Evolutionary conservation across 306 rosid species (phyloP), one percentile per base, ranked within the genome.

Genomic region (Arachis stenosperma): DNA sequence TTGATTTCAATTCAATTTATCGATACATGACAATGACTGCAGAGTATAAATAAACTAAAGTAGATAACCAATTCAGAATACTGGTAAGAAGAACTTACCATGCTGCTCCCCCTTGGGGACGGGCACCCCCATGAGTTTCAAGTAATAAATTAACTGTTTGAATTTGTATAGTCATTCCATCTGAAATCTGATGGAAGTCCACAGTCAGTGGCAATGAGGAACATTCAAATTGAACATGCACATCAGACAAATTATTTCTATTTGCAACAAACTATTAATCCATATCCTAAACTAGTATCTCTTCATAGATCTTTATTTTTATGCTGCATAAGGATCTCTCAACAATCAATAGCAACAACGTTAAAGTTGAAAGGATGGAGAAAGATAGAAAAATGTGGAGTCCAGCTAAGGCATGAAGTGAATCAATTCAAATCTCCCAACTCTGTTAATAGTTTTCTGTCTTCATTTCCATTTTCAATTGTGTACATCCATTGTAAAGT

Each of bases 121-220:
- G 71, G 75, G 86, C 86, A 76, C 97, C 84, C 61, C 97, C 96
- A 69, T 86, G 82, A 80, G 98, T 91, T 91, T 93, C 98, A 77
- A 93, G 94, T 67, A 91, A 77, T 65, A 93, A 78, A 85, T 93
- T 93, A 78, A 93, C 97, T 40, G 90, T 85, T 43, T 42, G 84
- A 81, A 93, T 86, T 83, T 88, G 96, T 84, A 93, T 39, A 61
- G 98, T 93, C 98, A 91, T 93, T 76, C 98, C 98, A 88, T 93
- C 98, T 76, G 98, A 94, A 85, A 91, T 86, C 98, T 93, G 89
- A 84, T 51, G 54, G 61, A 41, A 75, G 27, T 5, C 78, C 75
- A 69, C 17, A 51, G 75, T 82, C 71, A 84, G 66, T 39, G 44
- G 58, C 70, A 79, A 73, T 68, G 37, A 63, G 44, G 52, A 63